Base-by-base conservation (phyloP, 2,329 filamentous ascomycete genomes). In the Aspergillus sp. region DNA sequence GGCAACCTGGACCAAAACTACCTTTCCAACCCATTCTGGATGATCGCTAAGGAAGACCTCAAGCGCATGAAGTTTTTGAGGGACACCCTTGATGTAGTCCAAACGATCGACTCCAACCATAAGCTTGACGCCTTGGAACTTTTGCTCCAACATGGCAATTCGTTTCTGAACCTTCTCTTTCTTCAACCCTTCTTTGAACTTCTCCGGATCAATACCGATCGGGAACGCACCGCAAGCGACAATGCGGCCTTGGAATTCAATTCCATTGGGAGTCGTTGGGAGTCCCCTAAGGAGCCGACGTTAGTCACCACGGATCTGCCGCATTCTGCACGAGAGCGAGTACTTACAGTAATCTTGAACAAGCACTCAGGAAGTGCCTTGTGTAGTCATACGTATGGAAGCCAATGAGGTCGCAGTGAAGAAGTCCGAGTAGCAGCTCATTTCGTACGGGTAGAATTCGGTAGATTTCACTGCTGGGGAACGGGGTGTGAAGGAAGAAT, bases 371-470 rank as follows among this genome's bases (percentile, higher is more conserved):
- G 81, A 98, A 99, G 79, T 99, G 95, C 56, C 95, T 87, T n/a
- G 93, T 94, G 74, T 99, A 99, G 80, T 98, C 94, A 81, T 97
- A 98, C 30, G 95, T 99, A 79, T 99, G 95, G 83, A 99, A 98
- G 34, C 95, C 95, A 73, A 98, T 92, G 62, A 99, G 82, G 75
- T 98, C 95, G 81, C 94, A 97, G 75, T 96, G 91, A 38, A 99
- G 84, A 45, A 98, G 88, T 59, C 95, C 93, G 53, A 90, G 85
- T 49, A 99, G 85, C 54, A 98, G 88, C 71, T 92, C 89, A 75
- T 97, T 93, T 65, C 95, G 88, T 31, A 98, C 94, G 0, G 95
- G 95, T 8, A 98, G 83, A 67, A 98, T 97, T 66, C 95, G 88
- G 80, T 97, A 98, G 73, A 98, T 97, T 79, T 98, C 94, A 70